Evolutionary conservation across 1,284 basidiomycete genomes (phyloP).

Genomic region (Ceratobasidium theobromae): DNA sequence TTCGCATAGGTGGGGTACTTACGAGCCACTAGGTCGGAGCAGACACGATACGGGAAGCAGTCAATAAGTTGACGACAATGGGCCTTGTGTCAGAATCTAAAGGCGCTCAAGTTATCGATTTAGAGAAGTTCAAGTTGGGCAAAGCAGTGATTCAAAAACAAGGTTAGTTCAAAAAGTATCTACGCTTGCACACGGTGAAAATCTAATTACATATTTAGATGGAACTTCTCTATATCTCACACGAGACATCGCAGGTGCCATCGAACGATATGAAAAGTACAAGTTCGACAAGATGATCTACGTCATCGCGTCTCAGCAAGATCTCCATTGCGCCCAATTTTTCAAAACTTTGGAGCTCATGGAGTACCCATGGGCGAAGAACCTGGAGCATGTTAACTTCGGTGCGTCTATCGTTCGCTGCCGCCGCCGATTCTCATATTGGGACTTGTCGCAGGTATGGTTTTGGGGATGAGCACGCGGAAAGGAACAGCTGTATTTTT

Average conservation of each 20-base stretch:
- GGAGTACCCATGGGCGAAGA: constrained; percentile 69
- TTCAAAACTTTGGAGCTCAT: constrained; percentile 94
- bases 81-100: constrained; percentile 48
- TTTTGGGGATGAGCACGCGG: constrained; percentile 96
- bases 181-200: background rate
- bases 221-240: constrained; percentile 98
- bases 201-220: constrained; percentile 53
- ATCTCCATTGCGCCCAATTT: constrained; percentile 90
- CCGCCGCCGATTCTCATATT: background rate
- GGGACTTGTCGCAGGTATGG: constrained; percentile 48
- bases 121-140: constrained; percentile 75
- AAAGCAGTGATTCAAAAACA: constrained; percentile 90
- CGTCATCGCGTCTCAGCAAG: constrained; percentile 93
- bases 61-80: constrained; percentile 60
- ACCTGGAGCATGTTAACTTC: constrained; percentile 89
- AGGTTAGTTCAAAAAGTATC: constrained; percentile 49
- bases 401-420: constrained; percentile 50
- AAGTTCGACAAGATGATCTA: constrained; percentile 99
- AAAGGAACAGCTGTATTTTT: constrained; percentile 97
- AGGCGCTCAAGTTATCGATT: constrained; percentile 66
- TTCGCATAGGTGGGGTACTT: background rate
- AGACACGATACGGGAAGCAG: constrained; percentile 72
- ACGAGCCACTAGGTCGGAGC: constrained; percentile 57
- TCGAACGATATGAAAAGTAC: constrained; percentile 90
- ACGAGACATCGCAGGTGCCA: constrained; percentile 94